phyloP scores from a whole-genome alignment of 225 moss, liverwort and hornwort genomes.

The Sphagnum contortum region DNA sequence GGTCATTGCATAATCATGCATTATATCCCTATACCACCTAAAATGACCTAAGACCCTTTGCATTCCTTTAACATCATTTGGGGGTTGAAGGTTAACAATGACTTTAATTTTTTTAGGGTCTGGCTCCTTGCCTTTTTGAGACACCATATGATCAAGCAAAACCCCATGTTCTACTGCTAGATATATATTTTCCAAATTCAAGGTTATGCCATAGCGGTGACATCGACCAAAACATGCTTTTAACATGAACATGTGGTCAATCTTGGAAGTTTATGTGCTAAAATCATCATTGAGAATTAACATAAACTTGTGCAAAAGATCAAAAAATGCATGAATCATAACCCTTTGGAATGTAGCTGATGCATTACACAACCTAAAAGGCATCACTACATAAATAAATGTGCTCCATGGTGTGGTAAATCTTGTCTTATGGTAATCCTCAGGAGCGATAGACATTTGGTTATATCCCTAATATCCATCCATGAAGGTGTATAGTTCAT shows the following conservation, averaged over 20 bases:
- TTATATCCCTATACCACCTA: background rate
- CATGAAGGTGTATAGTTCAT: conserved; percentile 9
- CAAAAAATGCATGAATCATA: conserved; percentile 1
- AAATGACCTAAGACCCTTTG: background rate
- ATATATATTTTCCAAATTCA: too few species aligned
- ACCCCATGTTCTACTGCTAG: background rate
- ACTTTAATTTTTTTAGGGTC: background rate
- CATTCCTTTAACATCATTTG: background rate
- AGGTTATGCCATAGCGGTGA: background rate
- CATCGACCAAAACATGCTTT: background rate
- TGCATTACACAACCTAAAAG: background rate
- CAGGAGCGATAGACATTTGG: background rate
- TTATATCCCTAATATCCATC: conserved; percentile 7
- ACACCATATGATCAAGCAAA: background rate
- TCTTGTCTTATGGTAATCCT: conserved; percentile 2
- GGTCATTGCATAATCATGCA: background rate
- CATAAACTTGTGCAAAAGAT: background rate
- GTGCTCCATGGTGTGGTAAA: conserved; percentile 6
- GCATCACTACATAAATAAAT: conserved; percentile 6
- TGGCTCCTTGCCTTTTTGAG: background rate
- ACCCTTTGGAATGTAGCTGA: background rate
- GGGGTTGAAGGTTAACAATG: background rate
- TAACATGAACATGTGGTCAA: background rate
- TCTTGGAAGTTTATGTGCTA: background rate
- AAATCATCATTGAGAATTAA: conserved; percentile 3